Evolutionary conservation across 805 yeast genomes (phyloP), one percentile per base, ranked within the genome.

Genomic region (Sugiyamaella mastotermitis): DNA sequence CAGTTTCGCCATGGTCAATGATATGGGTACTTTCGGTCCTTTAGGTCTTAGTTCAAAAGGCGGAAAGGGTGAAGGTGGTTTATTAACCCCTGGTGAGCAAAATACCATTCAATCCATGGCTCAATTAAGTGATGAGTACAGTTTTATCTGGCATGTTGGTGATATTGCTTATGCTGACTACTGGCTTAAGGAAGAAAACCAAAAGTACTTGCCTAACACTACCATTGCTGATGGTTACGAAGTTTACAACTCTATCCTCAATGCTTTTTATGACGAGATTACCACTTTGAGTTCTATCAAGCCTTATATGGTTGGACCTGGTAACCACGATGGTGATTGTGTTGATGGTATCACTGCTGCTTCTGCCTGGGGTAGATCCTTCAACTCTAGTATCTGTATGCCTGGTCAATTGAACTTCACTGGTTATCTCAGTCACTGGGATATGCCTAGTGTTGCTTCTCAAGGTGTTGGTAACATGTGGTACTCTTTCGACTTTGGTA

Each of bases 401-500:
- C 47, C 46, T 18, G 51, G 51, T 16, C 57, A 53, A 43, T 31
- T 43, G 24, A 53, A 53, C 42, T 53, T 53, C 33, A 52, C 57
- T n/a, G 53, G 49, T 15, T 53, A 47, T 43, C 43, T 31, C 6
- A 41, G 48, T 43, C 57, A 47, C 38, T 53, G 44, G 44, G 36
- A 48, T 23, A 52, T 52, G 57, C 57, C 57, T 2, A 36, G 50
- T n/a, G 33, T 19, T 21, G 53, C 39, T 33, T 49, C 55, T 11
- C 48, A 45, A 13, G 53, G 53, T 21, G 46, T 47, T 23, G 41
- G 40, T 20, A 52, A 50, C 37, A 45, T 52, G 43, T 52, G 57
- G 57, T 52, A 52, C 40, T 52, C 57, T 8, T 52, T 48, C 26
- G 56, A 52, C 31, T 53, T 52, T 37, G 56, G 56, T 17, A 46